Conservation (phyloP, 2,329 filamentous ascomycete species). For the Hypoxylon sp. region DNA sequence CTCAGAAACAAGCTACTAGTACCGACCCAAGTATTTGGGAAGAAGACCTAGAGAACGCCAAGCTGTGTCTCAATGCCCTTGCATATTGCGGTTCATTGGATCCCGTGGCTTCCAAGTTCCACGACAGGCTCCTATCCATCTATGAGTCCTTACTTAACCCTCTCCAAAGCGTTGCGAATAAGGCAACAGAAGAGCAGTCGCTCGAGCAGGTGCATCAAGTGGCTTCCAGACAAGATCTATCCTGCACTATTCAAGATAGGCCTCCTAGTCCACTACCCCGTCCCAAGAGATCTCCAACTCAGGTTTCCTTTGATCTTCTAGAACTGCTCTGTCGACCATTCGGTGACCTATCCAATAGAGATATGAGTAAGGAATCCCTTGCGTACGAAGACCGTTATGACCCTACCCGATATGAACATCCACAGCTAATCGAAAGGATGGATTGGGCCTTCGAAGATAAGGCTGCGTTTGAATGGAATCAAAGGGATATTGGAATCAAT, state of each 20-base stretch:
- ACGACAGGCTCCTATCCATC: neutral
- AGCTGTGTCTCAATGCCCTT: neutral
- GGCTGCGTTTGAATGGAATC: neutral
- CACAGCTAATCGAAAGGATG: slow-evolving; percentile 1
- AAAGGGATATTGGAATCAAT: neutral
- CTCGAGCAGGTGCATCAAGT: no score
- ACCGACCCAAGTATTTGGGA: neutral
- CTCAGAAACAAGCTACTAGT: neutral
- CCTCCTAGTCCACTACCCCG: no score
- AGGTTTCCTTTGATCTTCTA: neutral
- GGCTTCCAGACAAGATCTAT: neutral
- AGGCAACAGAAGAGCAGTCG: no score
- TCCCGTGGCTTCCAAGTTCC: neutral
- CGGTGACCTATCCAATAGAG: neutral
- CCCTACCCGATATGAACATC: neutral
- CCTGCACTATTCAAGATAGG: no score
- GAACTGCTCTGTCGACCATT: neutral
- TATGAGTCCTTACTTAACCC: no score
- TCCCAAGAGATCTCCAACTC: neutral
- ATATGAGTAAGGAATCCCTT: neutral
- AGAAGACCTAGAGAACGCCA: neutral
- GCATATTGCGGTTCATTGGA: slow-evolving; percentile 1
- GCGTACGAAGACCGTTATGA: neutral
- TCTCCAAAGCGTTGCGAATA: no score
- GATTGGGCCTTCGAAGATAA: slow-evolving; percentile 3